Evolutionary conservation across 352 stramenopile species (phyloP).

Genomic region (Globisporangium alternatum): DNA sequence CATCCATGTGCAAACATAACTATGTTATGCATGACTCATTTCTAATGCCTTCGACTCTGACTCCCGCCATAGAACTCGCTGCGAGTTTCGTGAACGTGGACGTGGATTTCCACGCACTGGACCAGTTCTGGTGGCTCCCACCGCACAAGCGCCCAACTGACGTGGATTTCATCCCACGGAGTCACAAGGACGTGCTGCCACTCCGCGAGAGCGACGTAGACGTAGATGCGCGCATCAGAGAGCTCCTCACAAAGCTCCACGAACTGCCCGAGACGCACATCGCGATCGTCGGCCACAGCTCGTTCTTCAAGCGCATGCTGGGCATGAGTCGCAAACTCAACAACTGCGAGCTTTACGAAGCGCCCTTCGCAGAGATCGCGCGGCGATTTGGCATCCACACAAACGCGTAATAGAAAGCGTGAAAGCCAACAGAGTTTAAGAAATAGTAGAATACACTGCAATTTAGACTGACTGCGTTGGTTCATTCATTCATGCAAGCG

Average conservation of each 20-base stretch:
- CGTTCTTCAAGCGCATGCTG: conserved; percentile 85
- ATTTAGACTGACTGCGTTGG: no score
- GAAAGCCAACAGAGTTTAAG: not conserved
- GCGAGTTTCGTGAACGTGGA: conserved; percentile 29
- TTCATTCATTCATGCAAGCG: no score
- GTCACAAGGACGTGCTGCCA: conserved; percentile 43
- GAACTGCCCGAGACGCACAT: conserved; percentile 68
- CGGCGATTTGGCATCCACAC: conserved; percentile 14
- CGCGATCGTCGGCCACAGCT: conserved; percentile 77
- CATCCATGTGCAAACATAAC: no score
- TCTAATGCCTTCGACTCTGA: not conserved
- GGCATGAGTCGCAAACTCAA: conserved; percentile 71
- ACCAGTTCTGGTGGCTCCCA: conserved; percentile 66
- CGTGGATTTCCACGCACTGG: conserved; percentile 46
- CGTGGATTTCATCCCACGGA: conserved; percentile 21
- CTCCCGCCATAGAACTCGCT: conserved; percentile 24
- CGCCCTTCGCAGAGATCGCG: conserved; percentile 28
- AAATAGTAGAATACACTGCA: not conserved
- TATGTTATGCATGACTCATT: not conserved
- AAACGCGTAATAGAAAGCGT: not conserved
- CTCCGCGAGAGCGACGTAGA: conserved; percentile 57
- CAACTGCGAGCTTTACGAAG: conserved; percentile 78
- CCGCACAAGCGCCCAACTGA: conserved; percentile 26
- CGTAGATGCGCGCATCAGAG: conserved; percentile 61
- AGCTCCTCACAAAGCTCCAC: conserved; percentile 51